Base-by-base conservation (phyloP, 306 rosid species). In the Trifolium fragiferum region DNA sequence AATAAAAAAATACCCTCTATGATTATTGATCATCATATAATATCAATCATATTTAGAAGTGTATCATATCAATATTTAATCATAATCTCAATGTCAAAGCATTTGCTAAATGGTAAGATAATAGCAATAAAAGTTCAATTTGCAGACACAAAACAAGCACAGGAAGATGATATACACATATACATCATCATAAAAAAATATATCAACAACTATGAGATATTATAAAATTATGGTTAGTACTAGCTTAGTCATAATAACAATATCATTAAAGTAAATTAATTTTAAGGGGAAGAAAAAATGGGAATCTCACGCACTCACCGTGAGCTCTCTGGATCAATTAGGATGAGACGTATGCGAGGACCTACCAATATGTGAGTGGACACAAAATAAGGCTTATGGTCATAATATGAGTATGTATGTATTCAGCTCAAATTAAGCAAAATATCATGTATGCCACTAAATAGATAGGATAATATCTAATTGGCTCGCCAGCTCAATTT, bases 281-380 rank as follows among this genome's bases (percentile, higher is more conserved):
- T 70, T 72, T 8, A 44, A 53, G 38, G 25, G 38, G 19, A 53
- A 18, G 14, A 46, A 69, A 66, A 59, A 19, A 72, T 44, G 66
- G 53, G 66, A 16, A 37, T 74, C 78, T 74, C 83, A 68, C 77
- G 80, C 73, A 82, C 81, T 78, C 66, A 74, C 83, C 71, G 77
- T 74, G 86, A 82, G 61, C 19, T 69, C 64, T n/a, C 64, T 74
- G 43, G 47, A 10, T 66, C 63, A 75, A 41, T 19, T 67, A 18
- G 81, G 75, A 82, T 63, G 78, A 71, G 77, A 78, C 71, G 19
- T 72, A 57, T 23, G 74, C 58, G 68, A 20, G 68, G 73, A 78
- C 82, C 86, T 82, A 62, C 73, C 73, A 74, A 68, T 74, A 74
- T 73, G 80, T 62, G 83, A 78, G 80, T 32, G 74, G 70, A 78